These are phyloP conservation scores for Annulohypoxylon truncatum DNA, from an alignment of 2,329 filamentous ascomycete genomes.

Conservation along the genomic window DNA sequence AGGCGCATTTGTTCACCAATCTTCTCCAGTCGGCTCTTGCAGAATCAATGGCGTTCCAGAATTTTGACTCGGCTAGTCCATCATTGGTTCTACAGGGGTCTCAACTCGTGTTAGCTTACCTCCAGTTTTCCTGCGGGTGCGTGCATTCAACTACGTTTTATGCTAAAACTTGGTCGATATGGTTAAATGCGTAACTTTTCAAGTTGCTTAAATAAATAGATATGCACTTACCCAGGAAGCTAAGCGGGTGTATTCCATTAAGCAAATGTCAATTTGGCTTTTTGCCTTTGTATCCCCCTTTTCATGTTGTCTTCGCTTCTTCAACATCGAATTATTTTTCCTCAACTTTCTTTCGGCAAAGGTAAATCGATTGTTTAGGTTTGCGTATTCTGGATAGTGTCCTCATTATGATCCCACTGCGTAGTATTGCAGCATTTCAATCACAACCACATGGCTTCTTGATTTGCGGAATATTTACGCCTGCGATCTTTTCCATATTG, in stretches of 20 bases:
- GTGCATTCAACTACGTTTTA: too few species aligned
- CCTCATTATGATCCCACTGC: too few species aligned
- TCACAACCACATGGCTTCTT: neutral
- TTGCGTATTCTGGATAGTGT: too few species aligned
- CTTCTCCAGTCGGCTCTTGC: conserved; percentile 1
- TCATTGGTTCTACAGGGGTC: conserved; percentile 19
- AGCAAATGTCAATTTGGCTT: neutral
- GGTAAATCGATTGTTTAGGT: too few species aligned
- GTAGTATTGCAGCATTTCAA: neutral
- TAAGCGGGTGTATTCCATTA: conserved; percentile 15
- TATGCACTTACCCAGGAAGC: neutral
- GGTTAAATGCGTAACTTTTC: conserved; percentile 14
- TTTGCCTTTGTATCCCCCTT: neutral
- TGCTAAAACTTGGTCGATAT: too few species aligned
- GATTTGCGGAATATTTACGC: neutral
- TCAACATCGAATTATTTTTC: neutral
- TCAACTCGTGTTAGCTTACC: too few species aligned
- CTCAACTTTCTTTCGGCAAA: too few species aligned
- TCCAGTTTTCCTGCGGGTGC: too few species aligned
- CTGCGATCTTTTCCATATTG: neutral
- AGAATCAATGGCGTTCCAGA: conserved; percentile 24
- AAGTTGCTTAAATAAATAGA: too few species aligned
- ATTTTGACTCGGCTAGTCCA: conserved; percentile 9
- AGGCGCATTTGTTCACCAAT: conserved; percentile 29
- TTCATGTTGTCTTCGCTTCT: neutral